Evolutionary conservation across 495 filamentous ascomycete genomes (phyloP).

Genomic region (Talaromyces proteolyticus): DNA sequence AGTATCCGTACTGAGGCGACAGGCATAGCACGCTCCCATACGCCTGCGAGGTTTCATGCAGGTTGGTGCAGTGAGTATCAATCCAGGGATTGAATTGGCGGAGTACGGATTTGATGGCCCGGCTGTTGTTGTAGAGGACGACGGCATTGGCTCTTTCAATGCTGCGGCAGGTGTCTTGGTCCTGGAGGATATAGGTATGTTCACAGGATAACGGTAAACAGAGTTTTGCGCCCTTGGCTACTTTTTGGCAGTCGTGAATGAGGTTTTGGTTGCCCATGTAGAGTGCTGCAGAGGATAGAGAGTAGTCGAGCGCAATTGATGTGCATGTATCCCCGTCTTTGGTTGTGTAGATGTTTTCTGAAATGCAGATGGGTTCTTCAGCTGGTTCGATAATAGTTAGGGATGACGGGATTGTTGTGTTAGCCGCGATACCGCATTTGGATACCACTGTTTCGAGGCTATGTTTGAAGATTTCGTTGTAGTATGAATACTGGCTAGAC

Average conservation of each 20-base stretch:
- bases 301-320: conserved; percentile 13
- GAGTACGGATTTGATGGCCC: not conserved
- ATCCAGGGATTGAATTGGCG: conserved; percentile 12
- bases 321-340: conserved; percentile 17
- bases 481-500: conserved; percentile 12
- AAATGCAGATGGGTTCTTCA: conserved; percentile 10
- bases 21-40: conserved; percentile 9
- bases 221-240: not conserved
- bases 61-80: conserved; percentile 6
- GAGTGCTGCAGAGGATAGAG: conserved; percentile 16
- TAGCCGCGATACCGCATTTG: not conserved
- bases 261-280: conserved; percentile 10
- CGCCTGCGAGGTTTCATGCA: not conserved
- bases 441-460: not conserved
- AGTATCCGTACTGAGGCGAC: conserved; percentile 5
- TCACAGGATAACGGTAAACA: conserved; percentile 4
- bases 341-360: conserved; percentile 14
- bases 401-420: not conserved
- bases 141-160: conserved; percentile 1
- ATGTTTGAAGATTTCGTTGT: conserved; percentile 3
- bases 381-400: not conserved
- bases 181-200: conserved; percentile 4
- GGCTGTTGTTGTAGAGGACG: not conserved
- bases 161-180: conserved; percentile 7
- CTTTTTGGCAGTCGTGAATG: conserved; percentile 5